These are phyloP conservation scores for Xylariales sp. DNA, from an alignment of 2,329 filamentous ascomycete genomes.

Conservation along the genomic window DNA sequence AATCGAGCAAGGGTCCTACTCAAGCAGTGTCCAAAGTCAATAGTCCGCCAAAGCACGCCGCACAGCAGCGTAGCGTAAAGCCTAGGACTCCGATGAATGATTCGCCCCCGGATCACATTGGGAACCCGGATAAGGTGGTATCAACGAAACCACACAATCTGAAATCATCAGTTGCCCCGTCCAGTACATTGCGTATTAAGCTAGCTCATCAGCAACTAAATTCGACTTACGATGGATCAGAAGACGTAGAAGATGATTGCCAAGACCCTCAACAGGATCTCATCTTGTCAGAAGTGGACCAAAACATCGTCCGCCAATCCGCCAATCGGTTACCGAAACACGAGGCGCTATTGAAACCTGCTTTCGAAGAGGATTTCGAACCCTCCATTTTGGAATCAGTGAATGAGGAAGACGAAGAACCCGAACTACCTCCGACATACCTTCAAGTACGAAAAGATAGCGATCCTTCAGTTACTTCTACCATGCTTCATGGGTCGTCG, in stretches of 20 bases:
- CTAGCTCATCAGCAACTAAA: slow-evolving; percentile 21
- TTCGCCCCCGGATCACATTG: slow-evolving; percentile 34
- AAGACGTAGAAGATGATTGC: slow-evolving; percentile 32
- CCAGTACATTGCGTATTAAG: slow-evolving; percentile 2
- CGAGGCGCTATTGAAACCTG: slow-evolving; percentile 28
- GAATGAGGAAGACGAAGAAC: slow-evolving; percentile 50
- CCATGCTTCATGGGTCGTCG: slow-evolving; percentile 53
- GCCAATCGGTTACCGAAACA: slow-evolving; percentile 38
- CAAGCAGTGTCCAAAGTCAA: slow-evolving; percentile 26
- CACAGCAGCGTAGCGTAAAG: slow-evolving; percentile 33
- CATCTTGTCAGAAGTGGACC: slow-evolving; percentile 45
- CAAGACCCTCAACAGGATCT: slow-evolving; percentile 20
- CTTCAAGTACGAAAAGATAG: slow-evolving; percentile 43
- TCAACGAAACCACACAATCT: slow-evolving; percentile 10
- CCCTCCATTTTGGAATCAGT: slow-evolving; percentile 50
- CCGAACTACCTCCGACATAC: slow-evolving; percentile 46
- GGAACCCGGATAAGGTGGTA: slow-evolving; percentile 24
- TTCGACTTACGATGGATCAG: slow-evolving; percentile 39
- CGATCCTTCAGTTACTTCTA: slow-evolving; percentile 52
- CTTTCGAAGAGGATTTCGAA: slow-evolving; percentile 45
- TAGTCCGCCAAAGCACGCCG: slow-evolving; percentile 27
- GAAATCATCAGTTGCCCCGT: not conserved
- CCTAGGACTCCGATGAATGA: slow-evolving; percentile 30
- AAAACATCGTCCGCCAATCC: slow-evolving; percentile 46
- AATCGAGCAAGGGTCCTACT: slow-evolving; percentile 32